Conservation (phyloP, 176 grass and related monocot genomes). For the Oryza rufipogon region DNA sequence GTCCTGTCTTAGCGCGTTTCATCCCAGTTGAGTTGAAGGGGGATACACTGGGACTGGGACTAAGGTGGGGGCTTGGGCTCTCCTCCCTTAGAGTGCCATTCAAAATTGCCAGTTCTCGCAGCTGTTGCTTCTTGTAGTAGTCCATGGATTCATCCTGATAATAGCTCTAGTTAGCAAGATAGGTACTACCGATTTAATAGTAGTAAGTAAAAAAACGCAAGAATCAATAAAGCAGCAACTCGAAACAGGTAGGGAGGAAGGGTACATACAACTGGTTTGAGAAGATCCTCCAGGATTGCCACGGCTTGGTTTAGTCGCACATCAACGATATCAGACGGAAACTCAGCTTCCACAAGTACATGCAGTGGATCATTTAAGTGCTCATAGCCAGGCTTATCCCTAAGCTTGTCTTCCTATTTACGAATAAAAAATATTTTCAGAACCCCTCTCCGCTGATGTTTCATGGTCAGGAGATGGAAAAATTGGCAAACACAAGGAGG, state of each 20-base stretch:
- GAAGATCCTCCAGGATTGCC: conserved; percentile 81
- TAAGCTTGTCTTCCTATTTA: conserved; percentile 85
- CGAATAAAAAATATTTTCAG: conserved; percentile 18
- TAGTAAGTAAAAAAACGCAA: conserved; percentile 16
- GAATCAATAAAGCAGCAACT: neutral
- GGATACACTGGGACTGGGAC: conserved; percentile 73
- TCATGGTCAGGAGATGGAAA: neutral
- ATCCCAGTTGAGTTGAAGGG: conserved; percentile 84
- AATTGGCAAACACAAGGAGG: neutral
- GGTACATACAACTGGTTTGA: conserved; percentile 82
- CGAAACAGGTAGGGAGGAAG: neutral
- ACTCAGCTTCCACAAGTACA: conserved; percentile 87
- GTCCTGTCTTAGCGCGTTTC: conserved; percentile 86
- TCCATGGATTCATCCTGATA: conserved; percentile 90
- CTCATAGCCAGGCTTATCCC: conserved; percentile 94
- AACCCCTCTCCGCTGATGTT: neutral
- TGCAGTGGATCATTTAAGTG: conserved; percentile 96
- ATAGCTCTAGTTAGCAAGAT: conserved; percentile 2
- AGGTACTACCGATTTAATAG: neutral
- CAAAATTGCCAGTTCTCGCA: conserved; percentile 88
- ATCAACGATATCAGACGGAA: conserved; percentile 71
- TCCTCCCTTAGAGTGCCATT: conserved; percentile 93
- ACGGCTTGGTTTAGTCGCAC: conserved; percentile 79
- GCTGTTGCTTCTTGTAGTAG: conserved; percentile 94
- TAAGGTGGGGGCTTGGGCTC: conserved; percentile 75